Conservation (phyloP, 2,329 filamentous ascomycete genomes). For the Paracorniculantispora psalliotae region DNA sequence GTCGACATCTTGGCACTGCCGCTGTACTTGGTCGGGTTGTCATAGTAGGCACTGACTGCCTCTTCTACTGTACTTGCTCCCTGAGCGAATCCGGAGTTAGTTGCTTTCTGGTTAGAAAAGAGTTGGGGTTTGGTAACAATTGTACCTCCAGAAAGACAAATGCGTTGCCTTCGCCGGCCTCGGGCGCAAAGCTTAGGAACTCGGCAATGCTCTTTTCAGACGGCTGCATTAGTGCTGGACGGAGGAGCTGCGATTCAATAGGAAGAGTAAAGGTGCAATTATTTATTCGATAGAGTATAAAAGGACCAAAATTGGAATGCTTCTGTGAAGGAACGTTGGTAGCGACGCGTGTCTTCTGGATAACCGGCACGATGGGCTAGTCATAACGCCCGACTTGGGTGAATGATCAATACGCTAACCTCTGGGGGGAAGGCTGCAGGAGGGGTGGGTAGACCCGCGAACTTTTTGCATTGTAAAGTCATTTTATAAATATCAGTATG, state of each 20-base stretch:
- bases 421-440: not conserved
- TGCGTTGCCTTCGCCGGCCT: slow-evolving; percentile 1
- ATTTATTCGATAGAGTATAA: too few relatives aligned
- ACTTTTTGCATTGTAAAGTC: too few relatives aligned
- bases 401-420: not conserved
- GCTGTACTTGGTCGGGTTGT: not conserved
- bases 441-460: too few relatives aligned
- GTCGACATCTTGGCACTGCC: not conserved
- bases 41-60: not conserved
- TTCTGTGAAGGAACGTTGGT: too few relatives aligned
- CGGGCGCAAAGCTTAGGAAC: slow-evolving; percentile 1
- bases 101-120: too few relatives aligned
- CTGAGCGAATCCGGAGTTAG: not conserved
- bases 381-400: not conserved
- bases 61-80: not conserved
- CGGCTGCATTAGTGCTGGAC: not conserved
- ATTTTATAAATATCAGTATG: too few relatives aligned
- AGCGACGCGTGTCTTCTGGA: not conserved
- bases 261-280: too few relatives aligned
- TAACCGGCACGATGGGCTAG: not conserved
- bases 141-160: slow-evolving; percentile 4
- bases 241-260: too few relatives aligned
- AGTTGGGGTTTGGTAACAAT: not conserved
- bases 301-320: too few relatives aligned
- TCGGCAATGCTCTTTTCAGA: not conserved